These are phyloP conservation scores for Mariannaea elegans DNA, from an alignment of 2,329 filamentous ascomycete genomes.

Conservation along the genomic window DNA sequence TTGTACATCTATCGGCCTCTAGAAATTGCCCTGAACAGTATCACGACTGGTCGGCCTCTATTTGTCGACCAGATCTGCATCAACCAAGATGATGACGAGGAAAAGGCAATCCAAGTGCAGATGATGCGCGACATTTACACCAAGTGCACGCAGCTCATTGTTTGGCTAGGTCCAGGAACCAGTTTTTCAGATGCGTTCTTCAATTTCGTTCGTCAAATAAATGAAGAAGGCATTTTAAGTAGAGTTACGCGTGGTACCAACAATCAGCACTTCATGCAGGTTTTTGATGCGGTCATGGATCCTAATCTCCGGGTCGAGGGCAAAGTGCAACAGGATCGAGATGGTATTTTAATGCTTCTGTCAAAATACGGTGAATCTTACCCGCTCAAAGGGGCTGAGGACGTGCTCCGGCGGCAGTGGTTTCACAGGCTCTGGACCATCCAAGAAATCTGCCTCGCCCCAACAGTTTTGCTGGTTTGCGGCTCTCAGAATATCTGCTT, in stretches of 20 bases:
- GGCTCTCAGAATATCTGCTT: constrained; percentile 37
- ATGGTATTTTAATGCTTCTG: constrained; percentile 39
- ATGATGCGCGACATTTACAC: constrained; percentile 45
- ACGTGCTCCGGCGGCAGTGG: constrained; percentile 43
- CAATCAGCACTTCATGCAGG: constrained; percentile 28
- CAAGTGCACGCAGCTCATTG: constrained; percentile 30
- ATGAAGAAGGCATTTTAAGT: constrained; percentile 31
- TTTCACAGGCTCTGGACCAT: constrained; percentile 47
- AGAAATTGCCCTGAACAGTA: constrained; percentile 39
- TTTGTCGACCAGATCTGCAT: constrained; percentile 47
- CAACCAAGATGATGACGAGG: constrained; percentile 36
- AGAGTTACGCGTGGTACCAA: constrained; percentile 37
- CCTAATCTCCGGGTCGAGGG: constrained; percentile 27
- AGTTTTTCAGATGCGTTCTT: constrained; percentile 34
- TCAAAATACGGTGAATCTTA: constrained; percentile 31
- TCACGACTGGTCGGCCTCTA: constrained; percentile 25
- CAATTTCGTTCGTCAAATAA: constrained; percentile 25
- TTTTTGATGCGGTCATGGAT: constrained; percentile 45
- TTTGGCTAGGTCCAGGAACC: constrained; percentile 42
- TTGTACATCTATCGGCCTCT: constrained; percentile 42
- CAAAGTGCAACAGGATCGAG: constrained; percentile 35
- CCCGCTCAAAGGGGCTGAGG: constrained; percentile 38
- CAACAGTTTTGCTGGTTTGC: constrained; percentile 37
- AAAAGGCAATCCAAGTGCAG: constrained; percentile 41
- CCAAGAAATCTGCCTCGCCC: constrained; percentile 44